Conservation (phyloP, 1,284 basidiomycete species). For the Volvariella volvacea region DNA sequence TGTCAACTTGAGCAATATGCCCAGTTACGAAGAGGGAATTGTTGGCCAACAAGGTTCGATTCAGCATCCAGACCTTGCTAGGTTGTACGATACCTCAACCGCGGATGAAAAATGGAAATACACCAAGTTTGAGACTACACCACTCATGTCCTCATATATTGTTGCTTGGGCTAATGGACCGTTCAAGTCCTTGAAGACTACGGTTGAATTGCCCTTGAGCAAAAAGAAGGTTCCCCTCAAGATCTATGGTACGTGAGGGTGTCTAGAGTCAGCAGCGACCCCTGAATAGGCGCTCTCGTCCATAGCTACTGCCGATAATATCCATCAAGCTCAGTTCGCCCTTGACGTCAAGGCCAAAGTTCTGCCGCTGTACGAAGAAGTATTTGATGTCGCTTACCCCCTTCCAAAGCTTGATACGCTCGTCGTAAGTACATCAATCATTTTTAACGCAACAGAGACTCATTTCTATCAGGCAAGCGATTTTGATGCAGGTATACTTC, state of each 20-base stretch:
- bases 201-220: conserved; percentile 78
- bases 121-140: conserved; percentile 73
- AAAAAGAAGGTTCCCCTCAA: conserved; percentile 79
- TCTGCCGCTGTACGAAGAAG: conserved; percentile 88
- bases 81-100: conserved; percentile 28
- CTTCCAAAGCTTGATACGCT: conserved; percentile 91
- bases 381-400: conserved; percentile 88
- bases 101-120: conserved; percentile 66
- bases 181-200: conserved; percentile 71
- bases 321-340: conserved; percentile 78
- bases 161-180: conserved; percentile 88
- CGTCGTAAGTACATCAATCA: conserved; percentile 38
- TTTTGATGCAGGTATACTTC: conserved; percentile 68
- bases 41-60: conserved; percentile 26
- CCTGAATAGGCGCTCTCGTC: conserved; percentile 5
- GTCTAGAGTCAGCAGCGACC: not conserved
- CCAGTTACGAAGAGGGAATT: conserved; percentile 50
- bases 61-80: conserved; percentile 13
- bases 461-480: conserved; percentile 53
- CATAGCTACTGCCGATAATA: conserved; percentile 78
- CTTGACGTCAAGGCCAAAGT: conserved; percentile 87
- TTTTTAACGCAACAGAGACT: not conserved
- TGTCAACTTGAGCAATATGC: conserved; percentile 85
- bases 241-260: conserved; percentile 59
- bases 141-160: conserved; percentile 87